Conservation (phyloP, 345 rosid genomes). For the Linum tenue region DNA sequence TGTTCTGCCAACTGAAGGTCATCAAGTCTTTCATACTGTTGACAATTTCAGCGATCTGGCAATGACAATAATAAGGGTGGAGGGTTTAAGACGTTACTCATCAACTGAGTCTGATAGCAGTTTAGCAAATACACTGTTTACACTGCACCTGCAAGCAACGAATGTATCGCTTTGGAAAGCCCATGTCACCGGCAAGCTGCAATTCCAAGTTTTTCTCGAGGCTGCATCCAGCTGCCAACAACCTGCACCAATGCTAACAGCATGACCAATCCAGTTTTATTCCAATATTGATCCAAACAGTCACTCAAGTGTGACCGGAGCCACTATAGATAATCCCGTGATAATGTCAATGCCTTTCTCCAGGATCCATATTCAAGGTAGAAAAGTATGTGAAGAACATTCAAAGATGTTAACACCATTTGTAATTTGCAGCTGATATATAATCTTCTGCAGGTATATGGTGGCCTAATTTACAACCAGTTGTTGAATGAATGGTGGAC, state of each 20-base stretch:
- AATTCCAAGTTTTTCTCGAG: constrained; percentile 3
- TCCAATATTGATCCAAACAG: background rate
- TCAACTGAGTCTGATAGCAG: background rate
- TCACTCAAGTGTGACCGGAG: no score
- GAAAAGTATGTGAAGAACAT: no score
- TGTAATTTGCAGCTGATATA: no score
- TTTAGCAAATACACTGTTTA: background rate
- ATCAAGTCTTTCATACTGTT: constrained; percentile 17
- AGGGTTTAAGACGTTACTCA: background rate
- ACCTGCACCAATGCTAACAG: constrained; percentile 4
- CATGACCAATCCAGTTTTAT: background rate
- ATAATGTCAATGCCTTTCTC: no score
- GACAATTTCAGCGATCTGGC: constrained; percentile 17
- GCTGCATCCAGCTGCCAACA: constrained; percentile 15
- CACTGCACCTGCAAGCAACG: background rate
- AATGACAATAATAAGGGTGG: background rate
- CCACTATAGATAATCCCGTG: no score
- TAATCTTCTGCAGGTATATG: background rate
- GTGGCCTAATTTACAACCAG: background rate
- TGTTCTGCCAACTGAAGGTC: constrained; percentile 13
- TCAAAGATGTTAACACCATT: no score
- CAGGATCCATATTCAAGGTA: no score
- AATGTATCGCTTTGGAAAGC: constrained; percentile 13
- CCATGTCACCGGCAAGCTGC: constrained; percentile 11
- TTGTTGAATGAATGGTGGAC: background rate